Conservation (phyloP, 495 filamentous ascomycete genomes). For the Talaromyces stipitatus region DNA sequence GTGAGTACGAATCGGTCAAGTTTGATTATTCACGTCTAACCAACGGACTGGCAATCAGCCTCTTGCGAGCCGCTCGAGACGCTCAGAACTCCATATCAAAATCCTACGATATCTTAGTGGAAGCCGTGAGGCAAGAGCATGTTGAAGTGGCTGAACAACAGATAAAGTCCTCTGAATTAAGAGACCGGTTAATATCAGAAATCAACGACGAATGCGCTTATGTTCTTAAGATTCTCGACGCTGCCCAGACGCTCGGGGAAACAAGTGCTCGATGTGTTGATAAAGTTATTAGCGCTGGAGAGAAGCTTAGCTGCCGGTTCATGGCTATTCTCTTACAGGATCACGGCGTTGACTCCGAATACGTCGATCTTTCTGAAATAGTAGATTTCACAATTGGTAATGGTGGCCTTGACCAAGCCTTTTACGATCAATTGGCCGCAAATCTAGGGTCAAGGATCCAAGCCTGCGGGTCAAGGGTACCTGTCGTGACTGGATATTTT, state of each 20-base stretch:
- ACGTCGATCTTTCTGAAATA: constrained; percentile 75
- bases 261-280: constrained; percentile 80
- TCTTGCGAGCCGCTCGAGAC: constrained; percentile 62
- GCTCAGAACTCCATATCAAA: constrained; percentile 53
- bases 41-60: constrained; percentile 30
- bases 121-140: constrained; percentile 70
- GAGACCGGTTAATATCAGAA: constrained; percentile 44
- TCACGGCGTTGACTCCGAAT: constrained; percentile 69
- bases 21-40: neutral
- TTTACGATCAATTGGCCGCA: constrained; percentile 65
- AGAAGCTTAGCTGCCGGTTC: constrained; percentile 86
- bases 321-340: constrained; percentile 78
- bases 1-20: constrained; percentile 45
- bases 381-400: constrained; percentile 51
- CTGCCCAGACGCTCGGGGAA: constrained; percentile 53
- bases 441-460: constrained; percentile 59
- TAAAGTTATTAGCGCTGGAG: constrained; percentile 83
- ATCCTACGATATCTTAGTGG: constrained; percentile 61
- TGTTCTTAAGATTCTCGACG: constrained; percentile 51
- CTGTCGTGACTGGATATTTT: constrained; percentile 81
- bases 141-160: constrained; percentile 54
- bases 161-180: constrained; percentile 53
- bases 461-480: constrained; percentile 61
- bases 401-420: constrained; percentile 63
- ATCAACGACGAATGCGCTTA: constrained; percentile 66